Percentiles rank a stretch among this genome's conserved stretches.
Evolutionary conservation across 805 yeast species (phyloP).

Genomic region (Cyberlindnera galapagoensis): DNA sequence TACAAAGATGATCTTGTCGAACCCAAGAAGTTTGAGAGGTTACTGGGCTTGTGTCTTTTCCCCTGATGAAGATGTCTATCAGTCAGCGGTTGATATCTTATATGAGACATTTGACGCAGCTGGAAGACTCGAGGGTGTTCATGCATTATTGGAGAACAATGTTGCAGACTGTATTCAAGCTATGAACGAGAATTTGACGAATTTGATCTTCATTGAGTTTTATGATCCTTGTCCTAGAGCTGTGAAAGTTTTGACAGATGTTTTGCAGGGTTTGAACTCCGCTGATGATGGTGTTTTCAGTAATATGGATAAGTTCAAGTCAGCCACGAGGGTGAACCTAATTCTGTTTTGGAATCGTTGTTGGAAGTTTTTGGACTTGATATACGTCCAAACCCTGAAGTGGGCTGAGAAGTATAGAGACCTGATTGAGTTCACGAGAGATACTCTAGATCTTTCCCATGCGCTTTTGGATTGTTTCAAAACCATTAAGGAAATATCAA

Average conservation of each 20-base stretch:
- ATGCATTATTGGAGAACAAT: conserved; percentile 40
- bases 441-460: conserved; percentile 73
- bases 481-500: conserved; percentile 30
- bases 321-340: conserved; percentile 24
- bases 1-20: conserved; percentile 32
- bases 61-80: conserved; percentile 49
- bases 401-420: conserved; percentile 69
- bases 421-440: conserved; percentile 78
- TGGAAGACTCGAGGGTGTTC: conserved; percentile 75
- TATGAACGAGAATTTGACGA: conserved; percentile 37
- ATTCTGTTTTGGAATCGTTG: conserved; percentile 55
- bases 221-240: conserved; percentile 74
- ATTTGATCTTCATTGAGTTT: conserved; percentile 39
- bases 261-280: conserved; percentile 54
- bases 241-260: conserved; percentile 69
- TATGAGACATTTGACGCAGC: conserved; percentile 75
- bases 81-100: conserved; percentile 62
- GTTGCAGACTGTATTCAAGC: conserved; percentile 43
- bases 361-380: conserved; percentile 69
- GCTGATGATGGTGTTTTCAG: conserved; percentile 56
- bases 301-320: conserved; percentile 22
- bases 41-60: conserved; percentile 73
- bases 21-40: conserved; percentile 45
- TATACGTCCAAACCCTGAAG: conserved; percentile 55
- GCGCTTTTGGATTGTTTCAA: conserved; percentile 59